phyloP scores from a whole-genome alignment of 371 early-diverging fungal genomes.

The Blakeslea trispora region DNA sequence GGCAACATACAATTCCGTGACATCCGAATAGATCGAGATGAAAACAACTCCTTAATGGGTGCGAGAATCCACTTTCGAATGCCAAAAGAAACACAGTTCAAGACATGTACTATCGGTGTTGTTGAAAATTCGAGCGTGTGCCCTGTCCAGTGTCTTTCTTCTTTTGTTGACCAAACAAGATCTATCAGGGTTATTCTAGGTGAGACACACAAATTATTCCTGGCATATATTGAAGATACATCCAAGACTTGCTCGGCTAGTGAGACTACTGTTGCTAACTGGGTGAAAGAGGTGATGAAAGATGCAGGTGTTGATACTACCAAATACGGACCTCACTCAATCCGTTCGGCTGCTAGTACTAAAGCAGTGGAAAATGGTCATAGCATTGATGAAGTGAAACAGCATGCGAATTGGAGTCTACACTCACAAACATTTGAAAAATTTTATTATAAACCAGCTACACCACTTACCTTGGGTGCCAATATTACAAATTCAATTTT shows the following conservation, averaged over 20 bases:
- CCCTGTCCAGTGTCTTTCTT: no score
- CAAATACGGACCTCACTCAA: constrained; percentile 4
- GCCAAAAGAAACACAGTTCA: neutral
- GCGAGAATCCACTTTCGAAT: neutral
- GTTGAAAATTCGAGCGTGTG: no score
- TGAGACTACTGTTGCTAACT: neutral
- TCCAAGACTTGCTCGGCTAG: neutral
- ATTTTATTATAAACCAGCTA: constrained; percentile 5
- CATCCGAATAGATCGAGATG: no score
- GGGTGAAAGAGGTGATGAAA: neutral
- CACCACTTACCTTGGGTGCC: neutral
- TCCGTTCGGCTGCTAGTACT: constrained; percentile 4
- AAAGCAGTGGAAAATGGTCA: constrained; percentile 6
- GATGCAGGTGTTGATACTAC: constrained; percentile 1
- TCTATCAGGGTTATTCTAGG: no score
- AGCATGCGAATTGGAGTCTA: constrained; percentile 13
- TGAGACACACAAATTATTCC: constrained; percentile 2
- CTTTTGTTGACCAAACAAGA: no score
- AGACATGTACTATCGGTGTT: no score
- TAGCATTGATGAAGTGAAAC: constrained; percentile 5
- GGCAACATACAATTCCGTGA: neutral
- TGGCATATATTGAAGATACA: constrained; percentile 1
- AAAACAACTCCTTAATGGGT: no score
- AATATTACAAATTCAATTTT: constrained; percentile 4
- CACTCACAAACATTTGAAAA: neutral